A percentile compares a stretch with the other conserved stretches of the same genome.
Conservation (phyloP, 345 rosid genomes). For the Hibiscus syriacus region DNA sequence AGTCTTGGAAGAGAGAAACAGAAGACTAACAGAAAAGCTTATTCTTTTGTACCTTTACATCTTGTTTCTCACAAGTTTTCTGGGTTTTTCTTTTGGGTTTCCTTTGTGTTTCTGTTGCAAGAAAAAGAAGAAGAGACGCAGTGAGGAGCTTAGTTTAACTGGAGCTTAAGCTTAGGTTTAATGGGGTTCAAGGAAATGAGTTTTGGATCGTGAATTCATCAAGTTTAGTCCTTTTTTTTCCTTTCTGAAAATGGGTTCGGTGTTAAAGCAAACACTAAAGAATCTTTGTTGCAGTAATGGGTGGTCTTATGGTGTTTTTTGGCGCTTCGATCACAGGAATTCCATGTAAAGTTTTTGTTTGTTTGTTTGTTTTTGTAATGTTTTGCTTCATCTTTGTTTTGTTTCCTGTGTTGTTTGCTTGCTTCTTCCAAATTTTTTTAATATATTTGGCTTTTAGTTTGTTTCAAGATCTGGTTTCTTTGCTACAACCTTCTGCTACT, state of each 20-base stretch:
- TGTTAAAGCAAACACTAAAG: conserved; percentile 45
- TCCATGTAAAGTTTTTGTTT: conserved; percentile 44
- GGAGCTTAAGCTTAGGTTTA: background rate
- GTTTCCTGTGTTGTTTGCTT: background rate
- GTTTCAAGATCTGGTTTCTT: background rate
- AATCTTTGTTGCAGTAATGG: conserved; percentile 66
- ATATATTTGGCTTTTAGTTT: conserved; percentile 12
- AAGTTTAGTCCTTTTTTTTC: conserved; percentile 17
- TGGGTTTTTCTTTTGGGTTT: background rate
- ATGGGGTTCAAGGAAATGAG: conserved; percentile 16
- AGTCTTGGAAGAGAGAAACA: background rate
- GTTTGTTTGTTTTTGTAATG: background rate
- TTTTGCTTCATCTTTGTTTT: background rate
- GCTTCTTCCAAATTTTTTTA: background rate
- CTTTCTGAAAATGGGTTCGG: conserved; percentile 23
- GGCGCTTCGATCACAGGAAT: conserved; percentile 65
- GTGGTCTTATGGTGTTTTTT: conserved; percentile 79
- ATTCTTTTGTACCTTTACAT: conserved; percentile 1
- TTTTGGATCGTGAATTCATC: conserved; percentile 15
- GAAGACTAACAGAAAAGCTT: background rate
- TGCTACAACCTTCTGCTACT: too few species aligned
- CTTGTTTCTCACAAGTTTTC: background rate
- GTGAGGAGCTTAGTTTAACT: background rate
- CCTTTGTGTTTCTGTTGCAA: conserved; percentile 1
- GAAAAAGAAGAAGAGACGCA: background rate